These are phyloP conservation scores for Flaveria robusta DNA, from an alignment of 129 eudicot genomes.

Conservation along the genomic window DNA sequence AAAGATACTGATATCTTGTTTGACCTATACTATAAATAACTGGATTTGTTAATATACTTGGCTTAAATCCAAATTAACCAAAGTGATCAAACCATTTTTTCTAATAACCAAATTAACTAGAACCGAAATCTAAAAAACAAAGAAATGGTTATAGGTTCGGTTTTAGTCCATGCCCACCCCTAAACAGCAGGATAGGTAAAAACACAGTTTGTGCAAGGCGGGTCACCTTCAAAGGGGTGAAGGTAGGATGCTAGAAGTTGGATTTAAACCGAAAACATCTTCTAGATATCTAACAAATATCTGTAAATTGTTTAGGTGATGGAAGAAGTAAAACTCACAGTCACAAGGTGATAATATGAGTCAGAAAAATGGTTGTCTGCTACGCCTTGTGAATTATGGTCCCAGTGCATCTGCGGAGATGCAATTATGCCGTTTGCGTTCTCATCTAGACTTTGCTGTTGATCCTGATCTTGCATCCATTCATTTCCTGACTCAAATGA, in stretches of 20 bases:
- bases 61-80: no score
- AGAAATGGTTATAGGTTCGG: no score
- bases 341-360: conserved; percentile 26
- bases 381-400: background rate
- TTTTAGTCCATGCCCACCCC: no score
- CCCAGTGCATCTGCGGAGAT: conserved; percentile 28
- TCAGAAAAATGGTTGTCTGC: conserved; percentile 37
- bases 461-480: conserved; percentile 44
- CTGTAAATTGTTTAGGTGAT: background rate
- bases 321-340: conserved; percentile 45
- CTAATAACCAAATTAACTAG: no score
- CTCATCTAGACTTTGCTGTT: conserved; percentile 39
- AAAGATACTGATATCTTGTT: no score
- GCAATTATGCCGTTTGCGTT: conserved; percentile 30
- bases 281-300: background rate
- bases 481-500: conserved; percentile 44
- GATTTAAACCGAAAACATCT: background rate
- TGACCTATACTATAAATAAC: no score
- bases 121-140: no score
- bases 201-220: no score
- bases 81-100: no score
- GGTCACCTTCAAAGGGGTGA: background rate
- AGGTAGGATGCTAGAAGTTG: background rate
- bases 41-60: no score
- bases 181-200: no score